Evolutionary conservation across 2,329 filamentous ascomycete genomes (phyloP).

Genomic region (Nemania diffusa): DNA sequence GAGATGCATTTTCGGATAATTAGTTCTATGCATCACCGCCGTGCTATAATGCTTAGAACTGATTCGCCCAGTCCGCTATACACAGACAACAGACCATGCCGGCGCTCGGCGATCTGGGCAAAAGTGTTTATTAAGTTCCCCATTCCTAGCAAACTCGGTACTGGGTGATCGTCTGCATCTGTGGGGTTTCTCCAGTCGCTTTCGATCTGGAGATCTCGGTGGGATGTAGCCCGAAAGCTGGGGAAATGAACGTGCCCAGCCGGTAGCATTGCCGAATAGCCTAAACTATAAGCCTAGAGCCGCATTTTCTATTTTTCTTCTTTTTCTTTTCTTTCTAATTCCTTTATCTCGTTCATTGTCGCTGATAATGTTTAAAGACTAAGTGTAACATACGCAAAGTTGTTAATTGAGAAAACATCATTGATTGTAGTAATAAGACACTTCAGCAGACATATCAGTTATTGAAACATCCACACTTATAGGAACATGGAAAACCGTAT

Average conservation of each 20-base stretch:
- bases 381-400: too few relatives aligned
- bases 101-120: neutral
- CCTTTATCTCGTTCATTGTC: neutral
- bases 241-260: neutral
- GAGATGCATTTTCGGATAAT: constrained; percentile 22
- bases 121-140: constrained; percentile 33
- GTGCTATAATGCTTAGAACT: neutral
- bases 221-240: constrained; percentile 30
- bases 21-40: neutral
- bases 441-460: too few relatives aligned
- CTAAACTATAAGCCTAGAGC: neutral
- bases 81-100: neutral
- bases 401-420: too few relatives aligned
- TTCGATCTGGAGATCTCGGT: constrained; percentile 34
- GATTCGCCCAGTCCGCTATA: neutral
- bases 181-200: constrained; percentile 39
- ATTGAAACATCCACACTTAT: too few relatives aligned
- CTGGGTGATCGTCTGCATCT: constrained; percentile 33
- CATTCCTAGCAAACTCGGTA: constrained; percentile 32
- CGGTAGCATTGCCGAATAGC: neutral
- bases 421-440: too few relatives aligned
- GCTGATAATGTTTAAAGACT: neutral
- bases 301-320: neutral
- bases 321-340: neutral
- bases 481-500: too few relatives aligned